Conservation (phyloP, 2,329 filamentous ascomycete genomes). For the Xylogone sp. region DNA sequence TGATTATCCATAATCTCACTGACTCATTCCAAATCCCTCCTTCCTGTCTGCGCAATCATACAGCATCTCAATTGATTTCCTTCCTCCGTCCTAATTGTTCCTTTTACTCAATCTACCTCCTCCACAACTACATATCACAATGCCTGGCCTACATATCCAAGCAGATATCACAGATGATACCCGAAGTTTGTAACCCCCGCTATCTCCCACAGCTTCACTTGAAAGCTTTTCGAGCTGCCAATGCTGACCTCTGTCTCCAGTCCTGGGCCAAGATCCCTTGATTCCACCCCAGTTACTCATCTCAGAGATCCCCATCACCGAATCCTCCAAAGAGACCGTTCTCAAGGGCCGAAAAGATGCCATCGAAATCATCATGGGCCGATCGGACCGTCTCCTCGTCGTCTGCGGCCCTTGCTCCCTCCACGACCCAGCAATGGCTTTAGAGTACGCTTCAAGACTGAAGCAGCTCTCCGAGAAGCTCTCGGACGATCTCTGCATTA, state of each 20-base stretch:
- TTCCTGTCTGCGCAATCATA: too few species aligned
- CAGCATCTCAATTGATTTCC: neutral
- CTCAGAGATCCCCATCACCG: constrained; percentile 74
- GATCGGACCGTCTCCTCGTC: constrained; percentile 78
- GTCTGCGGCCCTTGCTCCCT: constrained; percentile 96
- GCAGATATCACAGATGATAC: constrained; percentile 43
- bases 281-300: constrained; percentile 85
- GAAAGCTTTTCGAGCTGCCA: neutral
- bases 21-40: neutral
- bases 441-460: constrained; percentile 83
- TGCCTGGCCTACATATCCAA: constrained; percentile 25
- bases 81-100: too few species aligned
- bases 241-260: constrained; percentile 41
- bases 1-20: neutral
- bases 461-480: constrained; percentile 76
- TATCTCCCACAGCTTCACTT: neutral
- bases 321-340: constrained; percentile 61
- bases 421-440: constrained; percentile 83
- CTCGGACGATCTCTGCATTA: constrained; percentile 77
- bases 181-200: constrained; percentile 38
- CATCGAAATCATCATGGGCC: constrained; percentile 29
- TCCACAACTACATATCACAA: constrained; percentile 11
- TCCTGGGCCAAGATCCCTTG: constrained; percentile 89
- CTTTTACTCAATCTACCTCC: neutral
- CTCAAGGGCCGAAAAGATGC: constrained; percentile 66